Evolutionary conservation across 768 basidiomycete genomes (phyloP).

Genomic region (Crucibulum laeve): DNA sequence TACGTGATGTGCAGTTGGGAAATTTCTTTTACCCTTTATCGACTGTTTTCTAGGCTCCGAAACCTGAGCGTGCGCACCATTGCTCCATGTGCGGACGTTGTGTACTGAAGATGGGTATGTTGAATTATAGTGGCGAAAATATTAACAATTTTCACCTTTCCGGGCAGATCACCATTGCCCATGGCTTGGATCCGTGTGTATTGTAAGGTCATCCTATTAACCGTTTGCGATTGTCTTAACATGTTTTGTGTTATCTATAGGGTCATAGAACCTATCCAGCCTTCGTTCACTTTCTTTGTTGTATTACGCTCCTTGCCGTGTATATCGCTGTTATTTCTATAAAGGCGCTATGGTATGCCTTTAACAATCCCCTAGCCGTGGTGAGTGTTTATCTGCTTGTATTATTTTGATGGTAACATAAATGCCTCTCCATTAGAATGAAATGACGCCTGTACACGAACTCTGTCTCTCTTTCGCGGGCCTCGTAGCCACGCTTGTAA

Average conservation of each 20-base stretch:
- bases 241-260: constrained; percentile 26
- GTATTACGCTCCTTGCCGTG: constrained; percentile 54
- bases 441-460: constrained; percentile 66
- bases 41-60: constrained; percentile 42
- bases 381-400: constrained; percentile 35
- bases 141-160: not conserved
- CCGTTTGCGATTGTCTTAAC: not conserved
- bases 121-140: too few species aligned
- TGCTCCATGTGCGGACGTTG: constrained; percentile 73
- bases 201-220: constrained; percentile 42
- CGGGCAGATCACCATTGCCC: constrained; percentile 79
- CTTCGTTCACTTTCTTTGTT: constrained; percentile 74
- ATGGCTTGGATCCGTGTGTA: constrained; percentile 75
- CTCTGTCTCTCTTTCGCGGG: constrained; percentile 60
- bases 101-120: constrained; percentile 80
- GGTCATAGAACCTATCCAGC: constrained; percentile 83
- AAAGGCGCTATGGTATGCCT: constrained; percentile 57
- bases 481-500: constrained; percentile 52
- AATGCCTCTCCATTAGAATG: constrained; percentile 36
- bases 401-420: not conserved
- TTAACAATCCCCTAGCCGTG: constrained; percentile 56
- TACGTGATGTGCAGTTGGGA: constrained; percentile 16
- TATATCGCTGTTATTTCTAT: constrained; percentile 56
- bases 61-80: constrained; percentile 79
- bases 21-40: not conserved